Conservation (phyloP, 441 rosid genomes). For the Arabidopsis hybrid region DNA sequence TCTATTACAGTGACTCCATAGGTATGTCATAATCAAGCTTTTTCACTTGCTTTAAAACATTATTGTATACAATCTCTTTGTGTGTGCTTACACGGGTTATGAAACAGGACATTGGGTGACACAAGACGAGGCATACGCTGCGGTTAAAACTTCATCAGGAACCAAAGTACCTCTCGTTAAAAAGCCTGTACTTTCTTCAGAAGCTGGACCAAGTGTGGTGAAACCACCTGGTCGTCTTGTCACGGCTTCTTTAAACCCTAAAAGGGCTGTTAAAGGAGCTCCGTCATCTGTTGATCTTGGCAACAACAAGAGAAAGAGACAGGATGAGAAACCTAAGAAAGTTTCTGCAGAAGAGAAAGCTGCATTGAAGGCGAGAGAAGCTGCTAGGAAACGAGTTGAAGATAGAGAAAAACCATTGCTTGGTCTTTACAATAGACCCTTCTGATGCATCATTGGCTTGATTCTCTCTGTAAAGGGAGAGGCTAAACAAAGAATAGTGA, state of each 20-base stretch:
- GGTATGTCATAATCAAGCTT: slow-evolving; percentile 51
- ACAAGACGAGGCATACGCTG: slow-evolving; percentile 79
- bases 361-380: slow-evolving; percentile 92
- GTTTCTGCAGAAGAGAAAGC: slow-evolving; percentile 76
- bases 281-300: slow-evolving; percentile 64
- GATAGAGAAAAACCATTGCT: slow-evolving; percentile 86
- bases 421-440: slow-evolving; percentile 74
- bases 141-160: slow-evolving; percentile 53
- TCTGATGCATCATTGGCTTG: slow-evolving; percentile 42
- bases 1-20: slow-evolving; percentile 82
- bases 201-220: slow-evolving; percentile 44
- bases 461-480: not conserved
- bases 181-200: slow-evolving; percentile 46
- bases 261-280: slow-evolving; percentile 72
- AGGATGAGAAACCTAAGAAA: slow-evolving; percentile 67
- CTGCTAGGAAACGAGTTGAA: slow-evolving; percentile 91
- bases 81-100: slow-evolving; percentile 42
- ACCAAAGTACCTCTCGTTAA: slow-evolving; percentile 50
- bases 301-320: slow-evolving; percentile 74
- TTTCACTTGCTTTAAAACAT: not conserved
- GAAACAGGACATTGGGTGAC: slow-evolving; percentile 92
- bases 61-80: slow-evolving; percentile 9
- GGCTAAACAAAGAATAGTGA: slow-evolving; percentile 3
- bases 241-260: slow-evolving; percentile 67
- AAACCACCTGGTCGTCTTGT: slow-evolving; percentile 70